Evolutionary conservation across 352 stramenopile genomes (phyloP).

Genomic region (Saprolegnia parasitica): DNA sequence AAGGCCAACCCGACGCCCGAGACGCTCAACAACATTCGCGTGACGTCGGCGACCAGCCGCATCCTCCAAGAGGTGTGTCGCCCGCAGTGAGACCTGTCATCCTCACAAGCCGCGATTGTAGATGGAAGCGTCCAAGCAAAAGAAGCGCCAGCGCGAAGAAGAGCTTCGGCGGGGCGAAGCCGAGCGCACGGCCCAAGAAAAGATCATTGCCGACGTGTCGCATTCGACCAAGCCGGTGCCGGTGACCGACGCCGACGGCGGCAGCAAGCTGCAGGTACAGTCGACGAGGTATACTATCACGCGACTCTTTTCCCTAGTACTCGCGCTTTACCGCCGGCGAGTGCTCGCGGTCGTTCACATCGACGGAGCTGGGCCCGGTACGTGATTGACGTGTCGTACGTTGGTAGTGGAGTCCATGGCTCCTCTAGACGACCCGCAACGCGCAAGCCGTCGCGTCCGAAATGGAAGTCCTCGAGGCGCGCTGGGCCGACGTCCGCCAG

Average conservation of each 20-base stretch:
- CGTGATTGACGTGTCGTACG: constrained; percentile 16
- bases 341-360: constrained; percentile 93
- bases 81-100: neutral
- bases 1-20: constrained; percentile 27
- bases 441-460: constrained; percentile 45
- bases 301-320: constrained; percentile 47
- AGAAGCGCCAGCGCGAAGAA: constrained; percentile 62
- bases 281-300: neutral
- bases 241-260: constrained; percentile 24
- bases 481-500: constrained; percentile 82
- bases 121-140: constrained; percentile 55
- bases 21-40: constrained; percentile 60
- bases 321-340: constrained; percentile 87
- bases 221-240: constrained; percentile 37
- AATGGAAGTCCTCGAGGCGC: constrained; percentile 54
- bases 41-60: constrained; percentile 74
- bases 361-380: constrained; percentile 79
- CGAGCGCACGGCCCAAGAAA: constrained; percentile 48
- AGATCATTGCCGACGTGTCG: constrained; percentile 66
- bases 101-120: neutral
- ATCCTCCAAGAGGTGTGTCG: constrained; percentile 54
- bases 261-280: constrained; percentile 21
- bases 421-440: constrained; percentile 42
- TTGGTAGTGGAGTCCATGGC: neutral
- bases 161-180: constrained; percentile 57